Evolutionary conservation across 768 basidiomycete species (phyloP), one percentile per base, ranked within the genome.

Genomic region (Agrocybe praecox): DNA sequence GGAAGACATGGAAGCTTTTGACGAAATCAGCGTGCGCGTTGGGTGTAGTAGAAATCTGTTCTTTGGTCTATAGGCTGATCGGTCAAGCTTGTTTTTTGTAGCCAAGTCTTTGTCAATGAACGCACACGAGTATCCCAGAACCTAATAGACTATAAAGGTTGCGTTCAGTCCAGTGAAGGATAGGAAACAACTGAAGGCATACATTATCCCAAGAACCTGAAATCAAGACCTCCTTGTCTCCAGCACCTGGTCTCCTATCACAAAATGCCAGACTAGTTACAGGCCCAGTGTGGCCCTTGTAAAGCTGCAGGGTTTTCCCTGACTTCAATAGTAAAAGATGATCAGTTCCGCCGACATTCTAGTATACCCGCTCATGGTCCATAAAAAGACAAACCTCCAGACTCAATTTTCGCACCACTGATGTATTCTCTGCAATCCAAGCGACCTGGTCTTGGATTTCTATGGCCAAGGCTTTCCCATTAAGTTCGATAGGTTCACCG

Each of bases 161-260:
- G 52, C 45, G 33, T n/a, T 55, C 8, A 54, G 58, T 62, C 56
- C 62, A 34, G 24, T 46, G 19, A 34, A 7, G 4, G 15, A 40
- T n/a, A 18, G 32, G 17, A n/a, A 26, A 24, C 21, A 43, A 52
- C 32, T 45, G 40, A 21, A 19, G 21, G 61, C 60, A 49, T 60
- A 85, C 92, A 73, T 85, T 88, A 69, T 99, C 97, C 97, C 97
- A 99, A 46, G 95, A 95, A 19, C 92, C 95, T 44, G 92, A 94
- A 60, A 98, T 81, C 34, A 99, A 73, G 8, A 90, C 69, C 59
- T 79, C 76, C 12, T 68, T 72, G 55, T 80, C 74, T 14, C 70
- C 74, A 34, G 76, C 73, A 11, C 76, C 74, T 22, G 62, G 58
- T 15, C 53, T 62, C 53, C 70, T 75, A 60, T 84, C 76, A 61